Conservation (phyloP, 179 eudicot genomes). For the Spinacia oleracea region DNA sequence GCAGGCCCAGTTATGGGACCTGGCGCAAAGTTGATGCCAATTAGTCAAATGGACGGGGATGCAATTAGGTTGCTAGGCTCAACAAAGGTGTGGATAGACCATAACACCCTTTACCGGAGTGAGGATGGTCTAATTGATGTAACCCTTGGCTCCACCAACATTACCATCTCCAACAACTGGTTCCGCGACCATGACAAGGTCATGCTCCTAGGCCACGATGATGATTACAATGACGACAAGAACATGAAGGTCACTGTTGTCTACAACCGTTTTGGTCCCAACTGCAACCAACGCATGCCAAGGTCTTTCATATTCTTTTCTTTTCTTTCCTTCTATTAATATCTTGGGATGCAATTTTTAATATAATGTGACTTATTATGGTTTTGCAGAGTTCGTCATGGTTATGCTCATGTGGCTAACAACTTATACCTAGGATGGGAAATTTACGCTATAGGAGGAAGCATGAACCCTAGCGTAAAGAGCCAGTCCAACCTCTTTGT, state of each 20-base stretch:
- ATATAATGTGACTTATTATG: neutral
- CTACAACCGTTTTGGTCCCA: conserved; percentile 80
- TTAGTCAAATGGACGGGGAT: conserved; percentile 66
- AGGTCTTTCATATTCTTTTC: conserved; percentile 39
- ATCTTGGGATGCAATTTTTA: neutral
- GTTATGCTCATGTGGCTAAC: conserved; percentile 94
- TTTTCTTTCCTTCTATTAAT: neutral
- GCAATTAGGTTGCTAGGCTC: conserved; percentile 61
- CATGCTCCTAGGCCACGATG: conserved; percentile 86
- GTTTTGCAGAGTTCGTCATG: conserved; percentile 64
- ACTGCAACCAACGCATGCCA: conserved; percentile 82
- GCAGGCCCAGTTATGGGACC: conserved; percentile 63
- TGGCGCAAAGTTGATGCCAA: conserved; percentile 29
- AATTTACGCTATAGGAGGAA: conserved; percentile 82
- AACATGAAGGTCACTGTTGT: conserved; percentile 82
- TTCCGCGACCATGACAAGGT: conserved; percentile 77
- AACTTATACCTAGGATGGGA: conserved; percentile 87
- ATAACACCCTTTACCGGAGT: conserved; percentile 63
- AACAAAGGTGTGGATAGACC: conserved; percentile 80
- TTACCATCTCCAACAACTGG: conserved; percentile 88
- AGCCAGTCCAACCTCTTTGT: conserved; percentile 79
- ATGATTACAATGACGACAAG: conserved; percentile 53
- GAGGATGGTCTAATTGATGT: conserved; percentile 75
- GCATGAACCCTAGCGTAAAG: conserved; percentile 77
- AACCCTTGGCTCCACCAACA: conserved; percentile 64